phyloP scores from a whole-genome alignment of 495 filamentous ascomycete species.

The Podospora pseudocomata region DNA sequence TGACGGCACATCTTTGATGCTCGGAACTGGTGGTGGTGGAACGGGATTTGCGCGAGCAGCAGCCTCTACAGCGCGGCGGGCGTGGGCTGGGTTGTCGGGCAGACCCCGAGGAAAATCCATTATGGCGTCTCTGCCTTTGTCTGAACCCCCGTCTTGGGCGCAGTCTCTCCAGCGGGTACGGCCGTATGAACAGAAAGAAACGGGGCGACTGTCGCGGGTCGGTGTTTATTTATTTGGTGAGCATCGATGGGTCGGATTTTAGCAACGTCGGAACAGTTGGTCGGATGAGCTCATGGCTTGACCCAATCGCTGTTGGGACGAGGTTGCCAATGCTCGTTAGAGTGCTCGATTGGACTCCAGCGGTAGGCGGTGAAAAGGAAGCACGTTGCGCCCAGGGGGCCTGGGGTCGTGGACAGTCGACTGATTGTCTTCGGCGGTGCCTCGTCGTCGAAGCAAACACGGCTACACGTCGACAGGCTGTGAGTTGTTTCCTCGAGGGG shows the following conservation, averaged over 20 bases:
- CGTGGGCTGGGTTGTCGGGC: constrained; percentile 41
- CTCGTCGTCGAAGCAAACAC: background rate
- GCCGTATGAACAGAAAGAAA: background rate
- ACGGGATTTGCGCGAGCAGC: constrained; percentile 30
- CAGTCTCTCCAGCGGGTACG: background rate
- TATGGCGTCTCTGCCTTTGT: background rate
- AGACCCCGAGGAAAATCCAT: constrained; percentile 39
- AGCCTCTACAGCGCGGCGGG: constrained; percentile 37
- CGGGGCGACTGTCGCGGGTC: background rate
- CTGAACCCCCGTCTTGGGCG: background rate
- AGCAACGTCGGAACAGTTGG: constrained; percentile 22
- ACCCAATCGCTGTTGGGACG: constrained; percentile 20
- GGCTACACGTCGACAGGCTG: background rate
- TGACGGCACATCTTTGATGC: constrained; percentile 36
- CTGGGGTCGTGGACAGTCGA: background rate
- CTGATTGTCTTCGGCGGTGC: background rate
- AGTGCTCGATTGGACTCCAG: background rate
- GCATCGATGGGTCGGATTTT: background rate
- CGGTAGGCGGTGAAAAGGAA: constrained; percentile 14
- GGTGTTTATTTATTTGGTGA: background rate
- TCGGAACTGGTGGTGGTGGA: constrained; percentile 36
- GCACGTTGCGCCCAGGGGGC: constrained; percentile 7
- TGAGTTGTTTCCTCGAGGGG: background rate
- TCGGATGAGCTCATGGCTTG: constrained; percentile 28
- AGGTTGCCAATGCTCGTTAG: constrained; percentile 3